Percentiles rank a stretch among this genome's conserved stretches.
Conservation (phyloP, 768 basidiomycete species). For the Suillus spraguei region DNA sequence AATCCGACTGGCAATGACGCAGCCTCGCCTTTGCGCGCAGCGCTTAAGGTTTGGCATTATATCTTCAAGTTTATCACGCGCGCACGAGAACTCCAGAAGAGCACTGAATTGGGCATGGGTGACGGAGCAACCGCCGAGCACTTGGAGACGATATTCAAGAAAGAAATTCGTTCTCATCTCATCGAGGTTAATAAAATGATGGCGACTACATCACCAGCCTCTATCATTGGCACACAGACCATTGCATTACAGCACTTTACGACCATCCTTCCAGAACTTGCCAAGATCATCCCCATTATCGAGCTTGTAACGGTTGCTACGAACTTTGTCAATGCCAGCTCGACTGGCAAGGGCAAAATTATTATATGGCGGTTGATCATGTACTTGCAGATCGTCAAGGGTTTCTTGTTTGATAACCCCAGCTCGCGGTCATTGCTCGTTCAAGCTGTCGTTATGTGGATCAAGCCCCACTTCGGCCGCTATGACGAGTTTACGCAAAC, state of each 20-base stretch:
- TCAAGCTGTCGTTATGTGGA: conserved; percentile 89
- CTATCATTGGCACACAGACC: conserved; percentile 96
- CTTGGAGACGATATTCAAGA: conserved; percentile 82
- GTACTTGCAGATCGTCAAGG: conserved; percentile 89
- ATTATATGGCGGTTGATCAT: conserved; percentile 93
- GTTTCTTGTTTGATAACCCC: conserved; percentile 83
- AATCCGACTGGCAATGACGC: conserved; percentile 73
- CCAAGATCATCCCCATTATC: conserved; percentile 75
- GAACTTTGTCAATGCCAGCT: conserved; percentile 84
- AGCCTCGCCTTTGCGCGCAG: conserved; percentile 80
- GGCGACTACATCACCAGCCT: conserved; percentile 72
- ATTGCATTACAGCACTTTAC: conserved; percentile 93
- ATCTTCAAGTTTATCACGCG: conserved; percentile 93
- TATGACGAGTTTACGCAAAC: conserved; percentile 82
- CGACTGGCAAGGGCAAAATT: conserved; percentile 79
- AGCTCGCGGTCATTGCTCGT: conserved; percentile 79
- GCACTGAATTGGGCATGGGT: conserved; percentile 76
- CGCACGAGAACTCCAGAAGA: conserved; percentile 87
- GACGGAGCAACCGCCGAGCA: conserved; percentile 85
- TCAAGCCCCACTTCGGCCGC: conserved; percentile 91
- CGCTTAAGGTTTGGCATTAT: conserved; percentile 96
- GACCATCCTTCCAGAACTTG: conserved; percentile 85
- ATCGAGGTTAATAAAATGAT: conserved; percentile 87
- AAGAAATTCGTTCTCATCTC: conserved; percentile 78
- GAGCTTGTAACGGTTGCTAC: conserved; percentile 89